A percentile compares a stretch with the other conserved stretches of the same genome.
Conservation (phyloP, 495 filamentous ascomycete species). For the Neurospora sp. region DNA sequence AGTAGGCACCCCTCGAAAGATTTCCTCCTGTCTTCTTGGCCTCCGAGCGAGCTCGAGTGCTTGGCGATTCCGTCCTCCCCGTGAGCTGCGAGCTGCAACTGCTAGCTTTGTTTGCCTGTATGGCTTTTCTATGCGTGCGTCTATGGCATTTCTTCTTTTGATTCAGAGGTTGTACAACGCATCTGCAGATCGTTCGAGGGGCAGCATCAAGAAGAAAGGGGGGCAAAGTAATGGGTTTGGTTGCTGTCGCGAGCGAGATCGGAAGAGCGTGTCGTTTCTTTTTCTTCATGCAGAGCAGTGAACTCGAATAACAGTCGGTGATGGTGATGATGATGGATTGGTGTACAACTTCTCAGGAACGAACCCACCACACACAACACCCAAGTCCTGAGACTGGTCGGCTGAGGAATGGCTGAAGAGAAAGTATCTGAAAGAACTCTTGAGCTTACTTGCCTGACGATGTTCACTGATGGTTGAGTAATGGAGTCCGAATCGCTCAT, state of each 20-base stretch:
- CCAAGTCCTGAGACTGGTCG: not conserved
- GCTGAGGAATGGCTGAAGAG: not conserved
- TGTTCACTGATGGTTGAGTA: not conserved
- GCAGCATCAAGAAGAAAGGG: not conserved
- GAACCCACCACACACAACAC: not conserved
- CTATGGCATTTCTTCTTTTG: not conserved
- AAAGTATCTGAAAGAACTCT: not conserved
- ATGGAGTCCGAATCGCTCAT: not conserved
- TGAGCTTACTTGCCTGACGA: not conserved
- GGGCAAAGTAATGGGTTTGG: not conserved
- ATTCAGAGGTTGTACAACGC: not conserved
- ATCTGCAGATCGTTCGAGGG: not conserved
- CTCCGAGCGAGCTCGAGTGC: not conserved
- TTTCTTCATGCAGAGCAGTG: not conserved
- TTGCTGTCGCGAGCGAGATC: not conserved
- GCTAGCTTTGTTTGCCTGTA: not conserved
- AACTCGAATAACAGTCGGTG: not conserved
- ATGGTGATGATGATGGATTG: not conserved
- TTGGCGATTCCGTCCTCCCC: not conserved
- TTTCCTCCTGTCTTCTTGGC: not conserved
- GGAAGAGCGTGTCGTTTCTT: not conserved
- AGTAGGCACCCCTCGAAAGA: not conserved
- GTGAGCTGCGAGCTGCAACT: not conserved
- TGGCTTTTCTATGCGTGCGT: not conserved
- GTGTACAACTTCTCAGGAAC: not conserved